Base-by-base conservation (phyloP, 2,329 filamentous ascomycete genomes). In the Fusarium longipes region DNA sequence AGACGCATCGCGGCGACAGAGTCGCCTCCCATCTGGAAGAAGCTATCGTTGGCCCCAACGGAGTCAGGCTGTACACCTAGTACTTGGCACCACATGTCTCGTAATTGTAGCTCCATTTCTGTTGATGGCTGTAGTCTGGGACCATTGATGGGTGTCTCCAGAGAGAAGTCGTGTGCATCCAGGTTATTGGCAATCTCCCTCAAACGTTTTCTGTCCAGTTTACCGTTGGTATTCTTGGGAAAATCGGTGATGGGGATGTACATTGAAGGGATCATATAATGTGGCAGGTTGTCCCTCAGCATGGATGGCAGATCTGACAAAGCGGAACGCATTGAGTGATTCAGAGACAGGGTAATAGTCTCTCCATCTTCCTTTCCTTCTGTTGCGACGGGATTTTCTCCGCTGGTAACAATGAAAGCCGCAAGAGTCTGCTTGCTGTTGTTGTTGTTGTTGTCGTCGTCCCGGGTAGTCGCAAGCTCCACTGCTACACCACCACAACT, bases 1-100 rank as follows among this genome's bases (percentile, higher is more conserved):
- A 86, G 69, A 57, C 79, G 82, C 80, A 85, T 86, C 2, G 82
- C 82, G 1, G 77, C 66, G 4, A 84, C 77, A 1, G 83, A 84
- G 68, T 84, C 81, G 20, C 83, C 83, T 8, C 83, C 83, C 0
- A 83, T 77, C 1, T 76, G 76, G 75, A 85, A 83, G 71, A 85
- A 85, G 70, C 80, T 82, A 65, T 83, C 79, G 5, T 81, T 77
- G 6, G 76, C 61, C 8, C 78, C 76, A 27, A 83, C 80, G 8
- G 71, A 59, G 4, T 76, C 70, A n/a, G 74, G 57, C 3, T 71
- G 65, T 6, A 81, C 59, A 6, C 68, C 69, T 8, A 83, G 74
- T 1, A 81, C 69, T 5, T 75, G 70, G 14, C 73, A 71, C 80
- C 82, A 83, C 27, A 79, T 70, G 15, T 20, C 32, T 24, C 40